These are phyloP conservation scores for Zasmidium angulare DNA, from an alignment of 2,329 filamentous ascomycete genomes.

Conservation along the genomic window DNA sequence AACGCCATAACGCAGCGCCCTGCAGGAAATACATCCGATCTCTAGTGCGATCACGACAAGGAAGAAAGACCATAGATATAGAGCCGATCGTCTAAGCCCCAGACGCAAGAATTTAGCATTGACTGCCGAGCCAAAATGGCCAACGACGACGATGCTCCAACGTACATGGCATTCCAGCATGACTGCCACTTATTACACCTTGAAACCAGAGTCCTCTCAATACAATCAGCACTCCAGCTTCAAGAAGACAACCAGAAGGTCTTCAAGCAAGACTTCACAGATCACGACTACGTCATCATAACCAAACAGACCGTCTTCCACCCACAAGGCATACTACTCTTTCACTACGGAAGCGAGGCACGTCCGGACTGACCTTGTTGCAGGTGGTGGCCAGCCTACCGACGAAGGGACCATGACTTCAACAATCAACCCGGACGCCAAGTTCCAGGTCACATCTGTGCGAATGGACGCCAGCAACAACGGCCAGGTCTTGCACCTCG, in stretches of 20 bases:
- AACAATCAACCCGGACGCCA: constrained; percentile 8
- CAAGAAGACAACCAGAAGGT: background rate
- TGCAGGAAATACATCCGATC: background rate
- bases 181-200: background rate
- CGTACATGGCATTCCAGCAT: constrained; percentile 5
- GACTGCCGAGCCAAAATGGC: background rate
- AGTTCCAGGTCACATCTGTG: constrained; percentile 55
- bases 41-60: background rate
- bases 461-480: constrained; percentile 54
- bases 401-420: constrained; percentile 60
- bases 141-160: background rate
- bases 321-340: constrained; percentile 49
- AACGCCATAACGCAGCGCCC: background rate
- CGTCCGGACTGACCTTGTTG: background rate
- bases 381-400: constrained; percentile 72
- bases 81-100: background rate
- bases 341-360: background rate
- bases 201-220: background rate
- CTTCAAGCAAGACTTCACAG: constrained; percentile 12
- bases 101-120: too few species aligned
- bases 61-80: background rate
- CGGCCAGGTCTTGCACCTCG: constrained; percentile 65
- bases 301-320: constrained; percentile 71
- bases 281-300: constrained; percentile 13
- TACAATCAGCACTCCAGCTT: background rate